Base-by-base conservation (phyloP, 805 yeast genomes). In the Ogataea zsoltii region DNA sequence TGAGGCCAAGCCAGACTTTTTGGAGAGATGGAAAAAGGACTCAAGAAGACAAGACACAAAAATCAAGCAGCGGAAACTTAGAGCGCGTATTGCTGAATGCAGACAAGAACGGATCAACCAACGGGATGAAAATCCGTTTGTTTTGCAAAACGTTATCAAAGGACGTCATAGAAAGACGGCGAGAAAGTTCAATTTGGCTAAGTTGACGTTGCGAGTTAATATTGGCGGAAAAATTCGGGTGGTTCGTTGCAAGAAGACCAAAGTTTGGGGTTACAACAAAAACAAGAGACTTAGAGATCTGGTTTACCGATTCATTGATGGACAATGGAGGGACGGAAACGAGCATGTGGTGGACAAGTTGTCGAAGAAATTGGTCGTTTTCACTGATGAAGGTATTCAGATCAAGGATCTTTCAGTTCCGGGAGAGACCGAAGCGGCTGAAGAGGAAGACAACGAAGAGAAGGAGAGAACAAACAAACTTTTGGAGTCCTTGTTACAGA, bases 241-340 rank as follows among this genome's bases (percentile, higher is more conserved):
- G 4, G 66, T 85, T 45, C 79, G 78, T 55, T 71, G 83, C 53
- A 76, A 75, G 55, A 89, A 90, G 67, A 80, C 83, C 26, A 90
- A 90, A 61, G 74, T 94, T 33, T 92, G 99, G 99, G 98, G 98
- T 3, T 75, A 80, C 49, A 90, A 86, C 53, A 87, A 86, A 67
- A 75, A 79, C 51, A 83, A 77, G 56, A 70, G 74, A 2, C 62
- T 74, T 2, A 73, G 75, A 28, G 94, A 85, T 54, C 70, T 90
- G 53, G 86, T 84, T 0, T 77, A 72, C 65, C 70, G 71, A 43
- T 91, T 78, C 61, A 69, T 65, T 9, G 77, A 83, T 49, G 87
- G 85, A 0, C 76, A 74, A 37, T 89, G 97, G 97, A 76, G 76
- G 54, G 88, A 86, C 62, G 90, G 90, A 5, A 81, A 79, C 49